A percentile compares a stretch with the other conserved stretches of the same genome.
Evolutionary conservation across 2,329 filamentous ascomycete genomes (phyloP).

Genomic region (Cephalotrichum gorgonifer): DNA sequence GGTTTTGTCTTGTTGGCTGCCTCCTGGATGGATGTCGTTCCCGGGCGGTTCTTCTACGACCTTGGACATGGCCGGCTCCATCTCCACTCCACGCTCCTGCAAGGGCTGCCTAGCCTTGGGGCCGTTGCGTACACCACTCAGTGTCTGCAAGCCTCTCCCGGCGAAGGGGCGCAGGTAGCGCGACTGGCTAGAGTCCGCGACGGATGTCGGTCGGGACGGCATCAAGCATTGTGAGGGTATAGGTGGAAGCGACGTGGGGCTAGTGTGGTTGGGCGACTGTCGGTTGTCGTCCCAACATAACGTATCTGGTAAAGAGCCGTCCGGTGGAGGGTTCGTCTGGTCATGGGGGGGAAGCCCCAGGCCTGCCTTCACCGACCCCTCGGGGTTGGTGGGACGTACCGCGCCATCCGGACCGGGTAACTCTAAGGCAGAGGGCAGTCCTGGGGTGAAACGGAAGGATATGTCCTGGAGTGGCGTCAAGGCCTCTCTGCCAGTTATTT

Average conservation of each 20-base stretch:
- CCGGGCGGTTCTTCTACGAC: neutral
- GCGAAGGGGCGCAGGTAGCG: conserved; percentile 44
- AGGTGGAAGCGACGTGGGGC: conserved; percentile 24
- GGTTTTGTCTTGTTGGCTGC: neutral
- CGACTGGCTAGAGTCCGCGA: conserved; percentile 29
- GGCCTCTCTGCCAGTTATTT: conserved; percentile 36
- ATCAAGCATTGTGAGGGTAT: conserved; percentile 40
- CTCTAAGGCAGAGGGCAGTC: conserved; percentile 22
- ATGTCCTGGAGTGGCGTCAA: conserved; percentile 40
- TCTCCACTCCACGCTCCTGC: conserved; percentile 12
- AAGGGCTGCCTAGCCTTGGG: conserved; percentile 20
- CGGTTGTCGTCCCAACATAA: conserved; percentile 36
- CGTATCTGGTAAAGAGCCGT: conserved; percentile 45
- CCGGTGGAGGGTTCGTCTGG: conserved; percentile 16
- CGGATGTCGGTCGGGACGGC: conserved; percentile 42
- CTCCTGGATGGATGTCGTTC: neutral
- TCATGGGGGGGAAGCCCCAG: neutral
- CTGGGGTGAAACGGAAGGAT: conserved; percentile 24
- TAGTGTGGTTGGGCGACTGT: conserved; percentile 17
- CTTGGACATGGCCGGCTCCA: neutral
- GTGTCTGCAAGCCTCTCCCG: conserved; percentile 44
- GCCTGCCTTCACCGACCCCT: neutral
- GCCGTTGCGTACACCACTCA: conserved; percentile 26
- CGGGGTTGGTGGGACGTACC: neutral
- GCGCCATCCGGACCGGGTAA: conserved; percentile 10